phyloP scores from a whole-genome alignment of 2,329 filamentous ascomycete genomes.

The Aureobasidium sp. region DNA sequence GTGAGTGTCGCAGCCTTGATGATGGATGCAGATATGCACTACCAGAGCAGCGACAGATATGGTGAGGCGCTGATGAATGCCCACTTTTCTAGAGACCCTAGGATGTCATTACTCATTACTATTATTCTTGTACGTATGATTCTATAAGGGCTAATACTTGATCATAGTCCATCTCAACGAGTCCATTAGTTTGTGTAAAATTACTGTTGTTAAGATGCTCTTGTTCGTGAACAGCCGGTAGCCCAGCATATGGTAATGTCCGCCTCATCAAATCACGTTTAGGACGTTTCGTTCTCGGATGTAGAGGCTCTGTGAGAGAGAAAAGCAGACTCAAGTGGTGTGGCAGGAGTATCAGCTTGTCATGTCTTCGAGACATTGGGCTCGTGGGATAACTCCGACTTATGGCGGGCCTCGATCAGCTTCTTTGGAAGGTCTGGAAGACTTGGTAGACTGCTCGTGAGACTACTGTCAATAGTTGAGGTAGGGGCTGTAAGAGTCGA shows the following conservation, averaged over 20 bases:
- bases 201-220: not conserved
- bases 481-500: slow-evolving; percentile 1
- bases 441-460: slow-evolving; percentile 3
- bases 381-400: not conserved
- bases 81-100: too few relatives aligned
- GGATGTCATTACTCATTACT: not conserved
- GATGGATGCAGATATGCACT: too few relatives aligned
- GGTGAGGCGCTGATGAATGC: too few relatives aligned
- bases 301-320: not conserved
- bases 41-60: too few relatives aligned
- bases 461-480: slow-evolving; percentile 3
- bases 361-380: not conserved
- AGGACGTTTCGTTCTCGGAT: not conserved
- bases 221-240: not conserved
- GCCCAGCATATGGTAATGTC: not conserved
- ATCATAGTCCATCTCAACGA: not conserved
- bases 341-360: not conserved
- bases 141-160: slow-evolving; percentile 6
- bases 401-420: not conserved
- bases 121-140: not conserved
- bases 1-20: too few relatives aligned
- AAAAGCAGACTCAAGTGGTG: not conserved
- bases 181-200: not conserved
- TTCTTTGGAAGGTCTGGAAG: slow-evolving; percentile 3
- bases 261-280: not conserved